Evolutionary conservation across 495 filamentous ascomycete genomes (phyloP).

Genomic region (Mytilinidion resinicola): DNA sequence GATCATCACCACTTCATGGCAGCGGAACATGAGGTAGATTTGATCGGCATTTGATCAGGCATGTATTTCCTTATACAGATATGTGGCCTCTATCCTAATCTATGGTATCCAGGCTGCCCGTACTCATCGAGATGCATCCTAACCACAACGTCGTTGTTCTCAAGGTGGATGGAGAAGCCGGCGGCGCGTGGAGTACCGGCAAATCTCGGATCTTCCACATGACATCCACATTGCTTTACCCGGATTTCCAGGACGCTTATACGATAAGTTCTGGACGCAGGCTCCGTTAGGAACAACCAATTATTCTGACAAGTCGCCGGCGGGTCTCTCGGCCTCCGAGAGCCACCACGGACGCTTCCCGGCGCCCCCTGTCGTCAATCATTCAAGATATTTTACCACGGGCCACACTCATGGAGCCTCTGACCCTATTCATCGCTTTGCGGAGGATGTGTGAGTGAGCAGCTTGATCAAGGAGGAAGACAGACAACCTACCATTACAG

Average conservation of each 20-base stretch:
- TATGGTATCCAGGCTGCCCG: conserved; percentile 28
- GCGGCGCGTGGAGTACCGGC: conserved; percentile 36
- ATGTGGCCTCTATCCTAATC: not conserved
- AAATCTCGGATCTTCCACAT: conserved; percentile 1
- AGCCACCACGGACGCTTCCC: conserved; percentile 32
- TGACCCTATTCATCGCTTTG: too few relatives aligned
- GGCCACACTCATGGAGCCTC: too few relatives aligned
- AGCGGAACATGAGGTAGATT: too few relatives aligned
- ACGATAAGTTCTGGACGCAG: conserved; percentile 41
- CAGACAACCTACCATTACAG: too few relatives aligned
- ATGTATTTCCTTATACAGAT: too few relatives aligned
- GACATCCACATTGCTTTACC: not conserved
- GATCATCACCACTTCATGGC: too few relatives aligned
- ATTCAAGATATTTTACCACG: too few relatives aligned
- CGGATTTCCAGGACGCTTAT: conserved; percentile 17
- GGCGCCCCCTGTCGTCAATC: conserved; percentile 37
- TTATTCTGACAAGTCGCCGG: conserved; percentile 38
- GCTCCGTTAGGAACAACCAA: conserved; percentile 34
- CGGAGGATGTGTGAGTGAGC: too few relatives aligned
- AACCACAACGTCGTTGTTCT: conserved; percentile 30
- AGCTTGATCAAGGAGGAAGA: too few relatives aligned
- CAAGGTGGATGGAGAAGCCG: conserved; percentile 28
- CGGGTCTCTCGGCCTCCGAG: conserved; percentile 28
- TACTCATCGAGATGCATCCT: conserved; percentile 36
- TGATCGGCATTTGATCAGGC: too few relatives aligned